Percentiles rank a stretch among this genome's conserved stretches.
Evolutionary conservation across 495 filamentous ascomycete genomes (phyloP).

Genomic region (Podospora australis): DNA sequence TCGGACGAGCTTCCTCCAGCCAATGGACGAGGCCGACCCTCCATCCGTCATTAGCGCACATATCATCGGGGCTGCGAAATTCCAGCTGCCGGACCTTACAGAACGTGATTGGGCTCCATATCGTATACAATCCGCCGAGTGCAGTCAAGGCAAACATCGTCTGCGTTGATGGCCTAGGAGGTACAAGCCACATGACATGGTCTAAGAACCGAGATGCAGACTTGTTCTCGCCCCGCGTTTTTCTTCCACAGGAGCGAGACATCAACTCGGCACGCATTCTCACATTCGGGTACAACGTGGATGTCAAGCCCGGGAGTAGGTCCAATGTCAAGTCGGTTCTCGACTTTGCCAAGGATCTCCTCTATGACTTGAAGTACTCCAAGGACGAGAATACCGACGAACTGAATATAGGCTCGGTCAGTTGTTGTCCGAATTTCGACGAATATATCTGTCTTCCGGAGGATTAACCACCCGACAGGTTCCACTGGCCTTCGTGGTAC

Average conservation of each 20-base stretch:
- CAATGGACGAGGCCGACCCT: too few relatives aligned
- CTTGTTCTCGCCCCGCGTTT: constrained; percentile 29
- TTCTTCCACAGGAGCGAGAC: constrained; percentile 28
- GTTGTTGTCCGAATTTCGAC: too few relatives aligned
- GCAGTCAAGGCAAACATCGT: constrained; percentile 20
- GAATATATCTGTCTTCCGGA: too few relatives aligned
- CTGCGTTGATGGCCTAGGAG: constrained; percentile 35
- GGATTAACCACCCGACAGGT: constrained; percentile 13
- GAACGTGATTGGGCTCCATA: background rate
- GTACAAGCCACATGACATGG: constrained; percentile 27
- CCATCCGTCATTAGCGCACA: too few relatives aligned
- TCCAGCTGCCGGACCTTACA: too few relatives aligned
- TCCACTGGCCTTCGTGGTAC: constrained; percentile 38
- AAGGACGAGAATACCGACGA: constrained; percentile 18
- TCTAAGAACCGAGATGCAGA: constrained; percentile 22
- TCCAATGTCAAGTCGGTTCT: constrained; percentile 19
- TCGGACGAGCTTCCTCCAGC: too few relatives aligned
- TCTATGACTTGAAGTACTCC: constrained; percentile 28
- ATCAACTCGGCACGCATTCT: constrained; percentile 25
- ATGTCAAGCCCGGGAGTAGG: background rate
- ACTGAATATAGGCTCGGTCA: constrained; percentile 9
- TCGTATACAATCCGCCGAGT: background rate
- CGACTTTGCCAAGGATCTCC: constrained; percentile 37
- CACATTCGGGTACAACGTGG: constrained; percentile 35
- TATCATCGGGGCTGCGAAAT: too few relatives aligned